Evolutionary conservation across 2,329 filamentous ascomycete species (phyloP), one percentile per base, ranked within the genome.

Genomic region (Aspergillus udagawae): DNA sequence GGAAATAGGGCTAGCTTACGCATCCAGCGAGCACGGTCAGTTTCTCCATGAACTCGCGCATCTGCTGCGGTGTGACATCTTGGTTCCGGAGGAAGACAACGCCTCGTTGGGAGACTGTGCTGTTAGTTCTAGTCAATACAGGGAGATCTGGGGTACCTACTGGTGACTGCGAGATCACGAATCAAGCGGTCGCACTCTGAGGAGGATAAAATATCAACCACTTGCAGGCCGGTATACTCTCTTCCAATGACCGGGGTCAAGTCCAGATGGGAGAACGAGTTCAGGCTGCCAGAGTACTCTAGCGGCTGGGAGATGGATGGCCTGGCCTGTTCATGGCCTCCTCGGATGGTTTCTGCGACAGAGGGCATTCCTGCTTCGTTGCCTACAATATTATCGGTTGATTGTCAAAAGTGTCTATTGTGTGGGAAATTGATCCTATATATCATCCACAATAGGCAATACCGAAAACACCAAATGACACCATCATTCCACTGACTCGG

Each of bases 1-100:
- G n/a, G 12, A 1, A 6, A 4, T 10, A 17, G n/a, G 4, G 9
- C 28, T 12, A 25, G 61, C 66, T 64, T 65, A 72, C 66, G 53
- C 75, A 77, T 38, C 79, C 79, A 3, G 79, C 75, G 29, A 79
- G 64, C 12, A 70, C 63, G 4, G 77, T 79, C 27, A 81, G 66
- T 29, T 73, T 74, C 56, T 80, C 70, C 60, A 77, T 76, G 47
- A 82, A 72, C 27, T 78, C 71, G 58, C 84, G 78, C 74, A 90
- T 90, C 65, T 88, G 85, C 3, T 86, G 78, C 79, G 65, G 79
- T 79, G 51, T 88, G 69, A 68, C 78, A 63, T 84, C 75, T 62
- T 90, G 87, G 32, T 82, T 79, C n/a, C 86, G 82, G 71, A 90
- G 87, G 75, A 89, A 88, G 17, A 89, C 85, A 4, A 89, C 86